Conservation (phyloP, 2,329 filamentous ascomycete genomes). For the Beauveria bassiana region DNA sequence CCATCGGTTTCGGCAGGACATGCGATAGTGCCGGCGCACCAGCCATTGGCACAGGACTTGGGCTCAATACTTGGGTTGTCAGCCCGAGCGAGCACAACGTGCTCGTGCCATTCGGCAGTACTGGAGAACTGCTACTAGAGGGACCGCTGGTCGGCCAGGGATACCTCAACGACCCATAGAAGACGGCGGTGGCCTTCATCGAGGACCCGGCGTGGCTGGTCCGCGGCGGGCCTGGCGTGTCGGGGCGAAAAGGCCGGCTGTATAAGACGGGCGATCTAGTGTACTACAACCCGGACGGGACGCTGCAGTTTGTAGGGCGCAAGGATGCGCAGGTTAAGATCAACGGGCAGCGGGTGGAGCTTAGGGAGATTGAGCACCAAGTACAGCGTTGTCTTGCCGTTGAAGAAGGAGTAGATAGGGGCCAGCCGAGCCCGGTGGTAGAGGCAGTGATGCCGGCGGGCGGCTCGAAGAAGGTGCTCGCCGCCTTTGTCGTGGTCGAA, state of each 20-base stretch:
- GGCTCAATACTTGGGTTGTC: not conserved
- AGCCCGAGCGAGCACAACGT: not conserved
- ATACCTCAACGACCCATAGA: conserved; percentile 14
- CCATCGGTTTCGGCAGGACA: not conserved
- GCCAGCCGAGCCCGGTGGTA: conserved; percentile 3
- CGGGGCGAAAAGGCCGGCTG: conserved; percentile 17
- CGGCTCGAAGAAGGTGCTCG: conserved; percentile 4
- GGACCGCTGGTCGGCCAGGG: conserved; percentile 16
- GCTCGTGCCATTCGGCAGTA: conserved; percentile 13
- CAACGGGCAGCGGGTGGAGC: conserved; percentile 44
- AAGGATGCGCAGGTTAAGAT: conserved; percentile 50
- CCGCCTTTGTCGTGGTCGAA: conserved; percentile 7
- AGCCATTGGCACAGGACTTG: not conserved
- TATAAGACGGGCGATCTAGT: conserved; percentile 43
- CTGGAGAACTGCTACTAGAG: conserved; percentile 18
- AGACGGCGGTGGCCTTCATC: conserved; percentile 19
- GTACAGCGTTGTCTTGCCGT: not conserved
- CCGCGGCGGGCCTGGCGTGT: not conserved
- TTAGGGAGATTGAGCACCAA: conserved; percentile 20
- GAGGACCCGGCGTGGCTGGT: conserved; percentile 7
- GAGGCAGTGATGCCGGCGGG: conserved; percentile 11
- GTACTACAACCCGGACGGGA: conserved; percentile 25
- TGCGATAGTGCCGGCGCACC: too few species aligned
- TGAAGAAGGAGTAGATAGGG: not conserved
- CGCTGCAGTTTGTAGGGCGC: conserved; percentile 37